These are phyloP conservation scores for Ochetophila trinervis DNA, from an alignment of 306 rosid species.

Conservation along the genomic window DNA sequence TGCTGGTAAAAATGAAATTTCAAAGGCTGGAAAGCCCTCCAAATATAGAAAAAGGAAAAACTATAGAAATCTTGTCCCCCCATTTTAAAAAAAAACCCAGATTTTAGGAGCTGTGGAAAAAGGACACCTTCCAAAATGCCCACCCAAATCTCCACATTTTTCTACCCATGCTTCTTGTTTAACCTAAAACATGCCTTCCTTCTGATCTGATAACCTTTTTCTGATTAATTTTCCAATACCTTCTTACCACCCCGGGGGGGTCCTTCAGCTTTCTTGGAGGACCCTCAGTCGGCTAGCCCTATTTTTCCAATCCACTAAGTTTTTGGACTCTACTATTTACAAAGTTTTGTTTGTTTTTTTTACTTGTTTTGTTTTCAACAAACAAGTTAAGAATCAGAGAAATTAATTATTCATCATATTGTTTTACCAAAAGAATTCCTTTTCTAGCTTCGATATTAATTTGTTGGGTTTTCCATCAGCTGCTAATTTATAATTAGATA, in stretches of 20 bases:
- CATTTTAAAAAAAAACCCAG: too few species aligned
- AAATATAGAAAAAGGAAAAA: too few species aligned
- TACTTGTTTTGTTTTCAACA: too few species aligned
- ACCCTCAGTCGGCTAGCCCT: conserved; percentile 30
- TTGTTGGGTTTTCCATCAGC: background rate
- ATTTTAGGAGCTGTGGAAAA: background rate
- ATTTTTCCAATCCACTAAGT: background rate
- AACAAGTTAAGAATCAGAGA: too few species aligned
- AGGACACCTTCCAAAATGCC: conserved; percentile 19
- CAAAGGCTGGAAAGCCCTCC: conserved; percentile 3
- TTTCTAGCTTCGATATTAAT: too few species aligned
- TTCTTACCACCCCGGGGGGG: conserved; percentile 46
- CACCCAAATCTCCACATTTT: conserved; percentile 39
- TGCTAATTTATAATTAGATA: too few species aligned
- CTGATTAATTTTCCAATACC: conserved; percentile 16
- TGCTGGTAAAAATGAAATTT: background rate
- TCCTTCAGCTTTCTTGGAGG: conserved; percentile 73
- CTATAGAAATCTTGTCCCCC: too few species aligned
- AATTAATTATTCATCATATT: too few species aligned
- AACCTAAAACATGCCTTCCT: conserved; percentile 23
- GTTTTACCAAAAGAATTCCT: too few species aligned
- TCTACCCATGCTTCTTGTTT: conserved; percentile 29
- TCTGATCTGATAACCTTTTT: conserved; percentile 26
- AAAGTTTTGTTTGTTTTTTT: background rate
- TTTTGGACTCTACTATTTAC: background rate